These are phyloP conservation scores for Zymoseptoria tritici DNA, from an alignment of 2,329 filamentous ascomycete genomes.

Conservation along the genomic window DNA sequence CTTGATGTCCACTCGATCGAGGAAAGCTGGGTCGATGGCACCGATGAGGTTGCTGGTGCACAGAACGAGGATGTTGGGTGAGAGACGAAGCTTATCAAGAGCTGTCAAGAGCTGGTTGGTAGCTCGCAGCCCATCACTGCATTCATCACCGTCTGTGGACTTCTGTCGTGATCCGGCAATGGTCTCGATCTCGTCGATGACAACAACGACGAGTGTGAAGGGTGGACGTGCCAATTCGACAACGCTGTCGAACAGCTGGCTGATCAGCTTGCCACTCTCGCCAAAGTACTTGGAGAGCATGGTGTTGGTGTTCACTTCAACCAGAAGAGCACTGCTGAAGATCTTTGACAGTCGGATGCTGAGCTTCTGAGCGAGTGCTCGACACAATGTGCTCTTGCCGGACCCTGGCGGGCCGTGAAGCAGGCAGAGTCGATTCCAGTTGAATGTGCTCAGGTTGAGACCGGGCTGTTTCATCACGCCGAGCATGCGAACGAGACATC, in stretches of 20 bases:
- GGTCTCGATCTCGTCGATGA: slow-evolving; percentile 47
- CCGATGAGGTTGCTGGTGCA: slow-evolving; percentile 45
- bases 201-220: slow-evolving; percentile 36
- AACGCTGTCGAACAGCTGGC: slow-evolving; percentile 37
- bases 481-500: slow-evolving; percentile 33
- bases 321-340: slow-evolving; percentile 31
- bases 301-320: slow-evolving; percentile 41
- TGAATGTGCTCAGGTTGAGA: slow-evolving; percentile 33
- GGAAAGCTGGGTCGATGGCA: slow-evolving; percentile 42
- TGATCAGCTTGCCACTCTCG: slow-evolving; percentile 40
- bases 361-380: slow-evolving; percentile 45
- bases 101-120: slow-evolving; percentile 45
- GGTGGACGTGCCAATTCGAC: slow-evolving; percentile 32
- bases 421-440: slow-evolving; percentile 40
- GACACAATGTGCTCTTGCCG: slow-evolving; percentile 39
- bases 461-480: slow-evolving; percentile 29
- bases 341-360: slow-evolving; percentile 37
- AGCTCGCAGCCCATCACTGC: slow-evolving; percentile 40
- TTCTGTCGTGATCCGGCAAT: slow-evolving; percentile 40
- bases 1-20: slow-evolving; percentile 44
- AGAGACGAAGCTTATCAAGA: slow-evolving; percentile 38
- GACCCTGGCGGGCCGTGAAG: slow-evolving; percentile 39
- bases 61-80: slow-evolving; percentile 41
- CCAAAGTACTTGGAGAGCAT: slow-evolving; percentile 44
- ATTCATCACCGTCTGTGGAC: slow-evolving; percentile 35